These are phyloP conservation scores for Corymbia calophylla DNA, from an alignment of 441 rosid genomes.

Conservation along the genomic window DNA sequence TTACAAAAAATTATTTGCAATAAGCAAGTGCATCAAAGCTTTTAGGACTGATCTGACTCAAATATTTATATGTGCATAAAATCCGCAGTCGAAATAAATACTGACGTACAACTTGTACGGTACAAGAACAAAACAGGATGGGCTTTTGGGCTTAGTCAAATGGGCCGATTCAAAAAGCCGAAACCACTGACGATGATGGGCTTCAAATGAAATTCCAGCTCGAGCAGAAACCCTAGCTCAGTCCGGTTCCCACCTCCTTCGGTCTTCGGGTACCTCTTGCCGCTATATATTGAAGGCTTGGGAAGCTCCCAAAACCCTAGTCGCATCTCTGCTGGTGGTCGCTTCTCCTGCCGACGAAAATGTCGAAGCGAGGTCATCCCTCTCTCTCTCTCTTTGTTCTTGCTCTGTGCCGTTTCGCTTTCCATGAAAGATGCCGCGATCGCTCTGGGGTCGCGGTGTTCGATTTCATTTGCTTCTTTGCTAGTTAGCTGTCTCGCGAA, in stretches of 20 bases:
- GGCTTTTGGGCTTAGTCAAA: neutral
- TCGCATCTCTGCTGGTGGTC: neutral
- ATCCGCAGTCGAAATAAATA: neutral
- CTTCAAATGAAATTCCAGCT: rapidly evolving
- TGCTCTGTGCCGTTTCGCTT: neutral
- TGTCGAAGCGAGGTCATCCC: constrained; percentile 65
- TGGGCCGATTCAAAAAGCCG: neutral
- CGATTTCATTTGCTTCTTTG: neutral
- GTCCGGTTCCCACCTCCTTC: neutral
- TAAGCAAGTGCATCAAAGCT: neutral
- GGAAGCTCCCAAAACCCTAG: constrained; percentile 4
- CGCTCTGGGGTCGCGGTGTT: neutral
- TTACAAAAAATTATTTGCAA: neutral
- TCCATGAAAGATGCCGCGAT: neutral
- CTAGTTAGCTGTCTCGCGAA: neutral
- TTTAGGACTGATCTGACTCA: neutral
- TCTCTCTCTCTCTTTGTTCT: neutral
- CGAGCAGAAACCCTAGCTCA: neutral
- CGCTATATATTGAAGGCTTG: neutral
- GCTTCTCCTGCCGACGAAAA: constrained; percentile 24
- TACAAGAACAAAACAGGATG: rapidly evolving
- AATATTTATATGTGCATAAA: neutral
- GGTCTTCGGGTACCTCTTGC: neutral
- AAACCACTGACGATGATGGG: neutral
- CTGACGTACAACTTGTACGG: too few species aligned